These are phyloP conservation scores for Cyclotella kingstonii DNA, from an alignment of 108 stramenopile species.

Conservation along the genomic window DNA sequence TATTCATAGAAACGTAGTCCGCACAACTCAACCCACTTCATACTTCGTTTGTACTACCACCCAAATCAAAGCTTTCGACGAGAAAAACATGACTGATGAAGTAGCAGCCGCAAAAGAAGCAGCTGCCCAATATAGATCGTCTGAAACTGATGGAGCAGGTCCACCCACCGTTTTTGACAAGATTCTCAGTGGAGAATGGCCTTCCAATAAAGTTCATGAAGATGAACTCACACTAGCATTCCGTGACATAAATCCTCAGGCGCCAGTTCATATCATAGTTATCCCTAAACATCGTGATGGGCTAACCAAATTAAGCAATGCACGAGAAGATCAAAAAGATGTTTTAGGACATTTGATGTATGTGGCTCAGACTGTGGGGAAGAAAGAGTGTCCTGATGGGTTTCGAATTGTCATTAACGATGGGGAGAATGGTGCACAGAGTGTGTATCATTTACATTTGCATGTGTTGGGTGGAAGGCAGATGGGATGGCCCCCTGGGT, in stretches of 20 bases:
- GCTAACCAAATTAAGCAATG: constrained; percentile 87
- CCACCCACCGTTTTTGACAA: constrained; percentile 94
- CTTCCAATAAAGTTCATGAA: constrained; percentile 88
- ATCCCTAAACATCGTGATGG: constrained; percentile 97
- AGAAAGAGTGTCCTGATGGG: constrained; percentile 83
- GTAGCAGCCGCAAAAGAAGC: constrained; percentile 59
- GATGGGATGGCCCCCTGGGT: constrained; percentile 94
- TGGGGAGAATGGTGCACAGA: constrained; percentile 89
- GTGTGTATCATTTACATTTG: constrained; percentile 91
- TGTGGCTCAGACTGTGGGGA: constrained; percentile 85
- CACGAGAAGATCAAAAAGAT: constrained; percentile 86
- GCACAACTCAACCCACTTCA: background rate
- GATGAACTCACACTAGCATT: constrained; percentile 93
- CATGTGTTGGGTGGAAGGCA: constrained; percentile 92
- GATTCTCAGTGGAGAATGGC: constrained; percentile 78
- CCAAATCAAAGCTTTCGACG: background rate
- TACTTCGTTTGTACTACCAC: constrained; percentile 1
- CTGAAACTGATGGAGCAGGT: constrained; percentile 61
- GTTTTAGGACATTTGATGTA: constrained; percentile 95
- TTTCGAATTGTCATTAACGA: constrained; percentile 96
- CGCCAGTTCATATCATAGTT: constrained; percentile 92
- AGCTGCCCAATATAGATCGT: constrained; percentile 38
- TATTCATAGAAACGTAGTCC: background rate
- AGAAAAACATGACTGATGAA: constrained; percentile 40
- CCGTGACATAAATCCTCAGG: constrained; percentile 91